These are phyloP conservation scores for Tilletia indica DNA, from an alignment of 1,284 basidiomycete genomes.

Conservation along the genomic window DNA sequence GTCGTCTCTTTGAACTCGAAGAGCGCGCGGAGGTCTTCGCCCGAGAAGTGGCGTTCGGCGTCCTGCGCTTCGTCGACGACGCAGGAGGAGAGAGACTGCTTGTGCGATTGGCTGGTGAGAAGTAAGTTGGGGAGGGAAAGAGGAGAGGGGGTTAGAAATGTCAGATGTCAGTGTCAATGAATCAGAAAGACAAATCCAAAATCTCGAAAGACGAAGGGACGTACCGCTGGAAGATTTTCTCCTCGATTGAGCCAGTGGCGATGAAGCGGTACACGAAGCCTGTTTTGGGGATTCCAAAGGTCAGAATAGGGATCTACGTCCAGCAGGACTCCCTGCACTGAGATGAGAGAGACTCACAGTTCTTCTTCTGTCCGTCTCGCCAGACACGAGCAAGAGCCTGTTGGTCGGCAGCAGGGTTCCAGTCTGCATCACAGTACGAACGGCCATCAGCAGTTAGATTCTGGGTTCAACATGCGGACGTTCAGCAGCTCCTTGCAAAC, in stretches of 20 bases:
- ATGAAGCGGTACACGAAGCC: constrained; percentile 98
- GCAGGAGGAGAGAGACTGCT: constrained; percentile 92
- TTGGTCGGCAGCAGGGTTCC: constrained; percentile 98
- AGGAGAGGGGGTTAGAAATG: too few relatives aligned
- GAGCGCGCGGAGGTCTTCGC: constrained; percentile 82
- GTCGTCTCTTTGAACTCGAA: constrained; percentile 89
- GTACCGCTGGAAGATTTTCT: constrained; percentile 91
- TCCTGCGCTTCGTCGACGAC: constrained; percentile 98
- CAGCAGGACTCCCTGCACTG: too few relatives aligned
- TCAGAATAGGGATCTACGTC: too few relatives aligned
- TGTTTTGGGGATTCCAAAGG: constrained; percentile 46
- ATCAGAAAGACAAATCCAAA: too few relatives aligned
- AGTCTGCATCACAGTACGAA: constrained; percentile 62
- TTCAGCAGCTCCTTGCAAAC: background rate
- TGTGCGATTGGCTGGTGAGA: constrained; percentile 66
- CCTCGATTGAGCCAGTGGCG: constrained; percentile 95
- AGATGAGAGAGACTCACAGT: constrained; percentile 25
- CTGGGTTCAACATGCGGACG: background rate
- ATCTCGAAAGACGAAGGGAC: background rate
- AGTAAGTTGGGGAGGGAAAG: background rate
- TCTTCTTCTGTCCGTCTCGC: constrained; percentile 99
- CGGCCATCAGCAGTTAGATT: constrained; percentile 12
- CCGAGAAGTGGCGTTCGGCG: constrained; percentile 89
- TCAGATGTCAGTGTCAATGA: background rate
- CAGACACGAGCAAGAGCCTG: constrained; percentile 97